Conservation (phyloP, 2,329 filamentous ascomycete genomes). For the Cadophora sp. region DNA sequence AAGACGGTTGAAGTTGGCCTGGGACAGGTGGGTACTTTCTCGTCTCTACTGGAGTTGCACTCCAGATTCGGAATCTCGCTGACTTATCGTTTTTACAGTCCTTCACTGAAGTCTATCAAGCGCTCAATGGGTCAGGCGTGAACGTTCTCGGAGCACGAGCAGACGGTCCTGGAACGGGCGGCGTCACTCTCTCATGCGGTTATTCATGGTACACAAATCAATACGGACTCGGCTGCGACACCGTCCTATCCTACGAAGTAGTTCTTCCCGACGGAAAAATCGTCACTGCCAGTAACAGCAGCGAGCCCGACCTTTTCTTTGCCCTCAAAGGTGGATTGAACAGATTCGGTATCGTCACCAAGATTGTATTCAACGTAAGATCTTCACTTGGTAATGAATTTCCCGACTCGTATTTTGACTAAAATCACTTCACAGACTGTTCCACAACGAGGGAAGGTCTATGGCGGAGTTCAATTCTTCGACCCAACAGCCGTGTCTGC, state of each 20-base stretch:
- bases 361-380: conserved; percentile 13
- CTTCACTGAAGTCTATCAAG: not conserved
- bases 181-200: not conserved
- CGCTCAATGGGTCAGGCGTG: not conserved
- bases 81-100: not conserved
- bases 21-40: not conserved
- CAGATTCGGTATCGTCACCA: conserved; percentile 53
- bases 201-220: not conserved
- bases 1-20: not conserved
- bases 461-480: conserved; percentile 5
- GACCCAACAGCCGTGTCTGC: not conserved
- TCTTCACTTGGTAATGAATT: too few relatives aligned
- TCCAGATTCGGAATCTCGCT: not conserved
- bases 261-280: conserved; percentile 57
- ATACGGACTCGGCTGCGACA: conserved; percentile 6
- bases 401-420: too few relatives aligned
- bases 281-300: conserved; percentile 47
- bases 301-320: conserved; percentile 55
- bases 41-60: not conserved
- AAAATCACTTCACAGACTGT: not conserved
- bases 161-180: not conserved
- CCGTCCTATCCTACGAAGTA: conserved; percentile 34
- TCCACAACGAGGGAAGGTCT: conserved; percentile 1
- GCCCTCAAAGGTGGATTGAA: conserved; percentile 42
- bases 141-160: conserved; percentile 3